Conservation (phyloP, 2,329 filamentous ascomycete species). For the Albifimbria verrucaria region DNA sequence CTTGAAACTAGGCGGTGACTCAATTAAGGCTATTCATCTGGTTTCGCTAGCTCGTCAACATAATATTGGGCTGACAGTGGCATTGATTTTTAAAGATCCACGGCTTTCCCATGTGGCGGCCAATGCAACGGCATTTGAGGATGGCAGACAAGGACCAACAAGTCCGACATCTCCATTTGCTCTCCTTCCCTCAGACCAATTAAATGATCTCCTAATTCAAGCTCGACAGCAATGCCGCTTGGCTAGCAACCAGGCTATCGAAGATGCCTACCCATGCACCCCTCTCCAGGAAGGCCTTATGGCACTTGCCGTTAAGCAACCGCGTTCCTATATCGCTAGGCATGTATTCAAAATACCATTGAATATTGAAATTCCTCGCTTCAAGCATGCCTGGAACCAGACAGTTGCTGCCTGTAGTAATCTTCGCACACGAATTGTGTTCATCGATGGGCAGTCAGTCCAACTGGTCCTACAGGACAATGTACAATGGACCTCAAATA, state of each 20-base stretch:
- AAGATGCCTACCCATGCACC: slow-evolving; percentile 2
- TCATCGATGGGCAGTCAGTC: not conserved
- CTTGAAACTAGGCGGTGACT: slow-evolving; percentile 12
- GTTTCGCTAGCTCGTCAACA: slow-evolving; percentile 6
- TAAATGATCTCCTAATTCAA: not conserved
- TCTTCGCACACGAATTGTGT: slow-evolving; percentile 3
- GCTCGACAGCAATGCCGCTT: not conserved
- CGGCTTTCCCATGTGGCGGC: slow-evolving; percentile 10
- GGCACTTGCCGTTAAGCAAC: not conserved
- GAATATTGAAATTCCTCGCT: not conserved
- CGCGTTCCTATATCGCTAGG: not conserved
- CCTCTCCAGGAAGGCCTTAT: slow-evolving; percentile 3
- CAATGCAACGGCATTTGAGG: not conserved
- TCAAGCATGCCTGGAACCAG: not conserved
- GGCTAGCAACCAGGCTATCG: not conserved
- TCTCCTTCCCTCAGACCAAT: not conserved
- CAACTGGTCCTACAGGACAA: slow-evolving; percentile 2
- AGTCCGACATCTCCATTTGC: not conserved
- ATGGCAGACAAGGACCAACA: too few species aligned
- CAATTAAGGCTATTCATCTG: slow-evolving; percentile 11
- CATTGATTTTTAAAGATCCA: slow-evolving; percentile 8
- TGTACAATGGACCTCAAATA: too few species aligned
- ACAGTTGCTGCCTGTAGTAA: not conserved
- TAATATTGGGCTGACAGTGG: slow-evolving; percentile 5
- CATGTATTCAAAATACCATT: not conserved